Conservation (phyloP, 2,329 filamentous ascomycete genomes). For the Ambrosiella cleistominuta region DNA sequence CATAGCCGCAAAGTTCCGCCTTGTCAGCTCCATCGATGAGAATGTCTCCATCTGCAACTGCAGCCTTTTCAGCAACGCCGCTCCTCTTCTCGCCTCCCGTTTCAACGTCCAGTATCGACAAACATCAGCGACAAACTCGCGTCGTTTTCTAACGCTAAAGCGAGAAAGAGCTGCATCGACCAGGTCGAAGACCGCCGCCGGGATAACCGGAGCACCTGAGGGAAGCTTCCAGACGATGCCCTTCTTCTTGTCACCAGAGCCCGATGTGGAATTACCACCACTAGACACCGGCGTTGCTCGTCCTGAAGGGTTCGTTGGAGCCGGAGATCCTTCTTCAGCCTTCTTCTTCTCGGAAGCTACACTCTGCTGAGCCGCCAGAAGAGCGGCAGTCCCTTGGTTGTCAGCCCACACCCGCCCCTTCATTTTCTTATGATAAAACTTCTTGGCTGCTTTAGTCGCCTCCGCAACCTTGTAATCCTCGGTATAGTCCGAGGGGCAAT, state of each 20-base stretch:
- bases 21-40: slow-evolving; percentile 90
- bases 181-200: slow-evolving; percentile 68
- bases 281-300: neutral
- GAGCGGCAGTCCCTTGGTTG: slow-evolving; percentile 66
- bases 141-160: slow-evolving; percentile 66
- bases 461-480: slow-evolving; percentile 68
- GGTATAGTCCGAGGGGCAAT: slow-evolving; percentile 77
- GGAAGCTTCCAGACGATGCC: slow-evolving; percentile 58
- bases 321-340: neutral
- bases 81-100: slow-evolving; percentile 77
- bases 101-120: slow-evolving; percentile 98
- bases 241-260: slow-evolving; percentile 3
- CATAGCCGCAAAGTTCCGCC: slow-evolving; percentile 91
- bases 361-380: slow-evolving; percentile 56
- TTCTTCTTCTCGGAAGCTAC: neutral
- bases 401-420: slow-evolving; percentile 81
- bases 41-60: slow-evolving; percentile 94
- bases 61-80: slow-evolving; percentile 77
- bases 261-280: slow-evolving; percentile 17
- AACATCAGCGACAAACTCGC: slow-evolving; percentile 80
- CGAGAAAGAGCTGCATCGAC: slow-evolving; percentile 70
- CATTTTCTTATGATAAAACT: slow-evolving; percentile 82
- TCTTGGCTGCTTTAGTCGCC: slow-evolving; percentile 67
- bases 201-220: slow-evolving; percentile 87
- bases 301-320: neutral